Base-by-base conservation (phyloP, 495 filamentous ascomycete species). In the Aspergillus saccharolyticus region DNA sequence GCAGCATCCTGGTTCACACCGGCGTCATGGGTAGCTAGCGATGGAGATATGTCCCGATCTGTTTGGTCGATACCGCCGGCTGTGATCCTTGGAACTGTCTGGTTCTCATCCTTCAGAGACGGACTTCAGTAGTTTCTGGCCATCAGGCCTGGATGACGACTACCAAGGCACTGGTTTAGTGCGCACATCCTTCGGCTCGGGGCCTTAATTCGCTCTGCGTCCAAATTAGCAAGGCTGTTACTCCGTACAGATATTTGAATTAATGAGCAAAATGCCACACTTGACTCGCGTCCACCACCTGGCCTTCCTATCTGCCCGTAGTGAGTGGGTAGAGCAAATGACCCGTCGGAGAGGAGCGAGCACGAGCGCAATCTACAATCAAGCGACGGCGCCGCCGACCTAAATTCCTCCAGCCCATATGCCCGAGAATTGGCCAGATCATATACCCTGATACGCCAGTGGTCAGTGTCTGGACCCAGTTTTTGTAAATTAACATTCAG, bases 271-370 rank as follows among this genome's bases (percentile, higher is more conserved):
- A 12, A 39, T 39, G 33, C 33, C 14, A 2, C 33, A 8, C 33
- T 39, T 39, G 33, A 39, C 33, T 39, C 33, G 33, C 33, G 33
- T 39, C 33, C 33, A 39, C 25, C n/a, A n/a, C 10, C 4, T 30
- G 4, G 25, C 25, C 4, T 46, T 4, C 44, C 45, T 22, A 24
- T 22, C 33, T 39, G 4, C 33, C 33, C 4, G 33, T 15, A 15
- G 10, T 15, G 10, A 30, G 33, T 15, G 33, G 33, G 19, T 22
- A 22, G 3, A n/a, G 20, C 21, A 49, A 12, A 25, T 25, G 22
- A n/a, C 17, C 17, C 47, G 7, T 50, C 47, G 47, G 47, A 50
- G 47, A 50, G 30, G 47, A 50, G 47, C 47, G 47, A 50, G n/a
- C n/a, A n/a, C n/a, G 22, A 30, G 47, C 15, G 47, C 21, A 25